Base-by-base conservation (phyloP, 192 early-diverging fungal species). In the Kappamyces sp. region DNA sequence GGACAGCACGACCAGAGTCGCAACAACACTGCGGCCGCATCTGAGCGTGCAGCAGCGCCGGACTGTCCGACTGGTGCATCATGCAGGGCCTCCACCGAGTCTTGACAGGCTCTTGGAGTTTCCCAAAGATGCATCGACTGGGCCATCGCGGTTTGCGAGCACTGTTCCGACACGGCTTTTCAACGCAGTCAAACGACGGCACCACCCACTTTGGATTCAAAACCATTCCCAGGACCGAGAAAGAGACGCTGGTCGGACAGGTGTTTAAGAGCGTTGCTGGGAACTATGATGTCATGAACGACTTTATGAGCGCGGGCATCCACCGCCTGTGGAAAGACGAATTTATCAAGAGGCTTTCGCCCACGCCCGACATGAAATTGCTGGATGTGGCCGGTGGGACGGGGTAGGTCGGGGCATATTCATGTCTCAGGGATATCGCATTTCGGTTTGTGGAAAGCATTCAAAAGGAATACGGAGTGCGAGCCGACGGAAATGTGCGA, bases 211-310 rank as follows among this genome's bases (percentile, higher is more conserved):
- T 99, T 74, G 96, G 96, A 3, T 99, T 90, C 70, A 86, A 87
- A 46, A 86, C 89, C 23, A 90, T 99, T 32, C 84, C 83, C 3
- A 83, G 87, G 58, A 80, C 81, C 34, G 80, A 86, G 61, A 99
- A 99, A 66, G 93, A 97, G 64, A 69, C 77, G 40, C 77, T 99
- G 33, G 93, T 98, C 37, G 87, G 83, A 49, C 67, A 80, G 50
- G 96, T 98, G 8, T 98, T 97, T 68, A 79, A 86, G n/a, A 91
- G 81, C 63, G 96, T 99, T 13, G 96, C 96, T 2, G 69, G 75
- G n/a, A 93, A 87, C 49, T 99, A 99, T 75, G 96, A 99, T 68
- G 57, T 94, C 7, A 97, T 99, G 96, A 97, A 97, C 76, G 94
- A 97, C 58, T 86, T 88, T 13, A 97, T 97, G 94, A 89, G 86